Conservation (phyloP, 2,329 filamentous ascomycete species). For the Ophiostoma ips region DNA sequence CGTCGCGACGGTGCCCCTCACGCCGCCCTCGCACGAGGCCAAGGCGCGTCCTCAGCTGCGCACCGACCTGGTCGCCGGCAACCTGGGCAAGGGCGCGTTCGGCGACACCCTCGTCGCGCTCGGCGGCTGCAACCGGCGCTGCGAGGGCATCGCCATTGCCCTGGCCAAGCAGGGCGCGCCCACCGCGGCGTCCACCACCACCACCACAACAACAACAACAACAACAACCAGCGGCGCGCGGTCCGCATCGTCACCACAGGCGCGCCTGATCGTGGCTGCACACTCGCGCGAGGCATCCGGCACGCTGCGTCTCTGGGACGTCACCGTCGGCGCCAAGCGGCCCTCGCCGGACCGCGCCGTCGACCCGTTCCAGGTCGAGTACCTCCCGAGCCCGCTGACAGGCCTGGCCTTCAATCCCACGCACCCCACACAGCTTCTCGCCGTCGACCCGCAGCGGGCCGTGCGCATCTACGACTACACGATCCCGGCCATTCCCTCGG, state of each 20-base stretch:
- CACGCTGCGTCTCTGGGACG: constrained; percentile 43
- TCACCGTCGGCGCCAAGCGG: constrained; percentile 30
- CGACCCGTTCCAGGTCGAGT: constrained; percentile 47
- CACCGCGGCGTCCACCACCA: background rate
- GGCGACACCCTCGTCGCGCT: constrained; percentile 44
- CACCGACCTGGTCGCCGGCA: constrained; percentile 35
- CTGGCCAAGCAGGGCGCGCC: constrained; percentile 12
- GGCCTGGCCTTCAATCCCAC: constrained; percentile 48
- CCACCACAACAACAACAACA: too few species aligned
- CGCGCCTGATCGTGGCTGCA: constrained; percentile 43
- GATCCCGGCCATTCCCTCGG: constrained; percentile 35
- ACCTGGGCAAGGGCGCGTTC: constrained; percentile 48
- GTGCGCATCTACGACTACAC: constrained; percentile 50
- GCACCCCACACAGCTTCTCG: constrained; percentile 42
- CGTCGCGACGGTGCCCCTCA: constrained; percentile 44
- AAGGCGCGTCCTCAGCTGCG: constrained; percentile 42
- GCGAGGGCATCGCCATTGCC: constrained; percentile 42
- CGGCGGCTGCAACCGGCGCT: constrained; percentile 36
- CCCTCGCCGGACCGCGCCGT: constrained; percentile 15
- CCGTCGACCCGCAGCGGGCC: constrained; percentile 39
- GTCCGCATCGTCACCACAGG: constrained; percentile 16
- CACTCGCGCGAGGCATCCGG: constrained; percentile 47
- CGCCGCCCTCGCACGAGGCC: constrained; percentile 45
- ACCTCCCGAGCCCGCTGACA: constrained; percentile 38
- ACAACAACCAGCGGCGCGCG: constrained; percentile 11